A percentile compares a stretch with the other conserved stretches of the same genome.
Conservation (phyloP, 1,139 yeast species). For the Komagataea norvegica region DNA sequence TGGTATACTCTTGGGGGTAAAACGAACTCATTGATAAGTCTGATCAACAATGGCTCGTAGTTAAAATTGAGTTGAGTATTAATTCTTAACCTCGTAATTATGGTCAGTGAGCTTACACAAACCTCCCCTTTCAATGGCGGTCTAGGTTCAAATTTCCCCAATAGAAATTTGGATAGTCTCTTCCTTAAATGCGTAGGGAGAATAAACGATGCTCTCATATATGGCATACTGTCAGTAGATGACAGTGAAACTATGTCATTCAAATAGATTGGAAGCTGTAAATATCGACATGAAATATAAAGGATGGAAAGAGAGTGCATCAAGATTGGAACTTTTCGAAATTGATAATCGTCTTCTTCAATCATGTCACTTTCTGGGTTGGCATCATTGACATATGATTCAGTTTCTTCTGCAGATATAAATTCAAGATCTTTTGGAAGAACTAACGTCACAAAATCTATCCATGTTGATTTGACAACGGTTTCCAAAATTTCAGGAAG, state of each 20-base stretch:
- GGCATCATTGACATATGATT: too few relatives aligned
- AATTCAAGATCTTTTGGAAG: too few relatives aligned
- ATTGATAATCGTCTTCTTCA: too few relatives aligned
- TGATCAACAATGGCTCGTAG: conserved; percentile 37
- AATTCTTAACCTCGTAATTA: conserved; percentile 8
- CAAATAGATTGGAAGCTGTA: conserved; percentile 38
- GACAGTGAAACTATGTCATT: conserved; percentile 34
- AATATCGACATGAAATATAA: conserved; percentile 36
- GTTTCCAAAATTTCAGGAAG: conserved; percentile 36
- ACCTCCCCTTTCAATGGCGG: conserved; percentile 31
- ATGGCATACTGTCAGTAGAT: conserved; percentile 36
- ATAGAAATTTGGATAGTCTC: conserved; percentile 29
- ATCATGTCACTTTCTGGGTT: too few relatives aligned
- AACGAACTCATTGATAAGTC: conserved; percentile 29
- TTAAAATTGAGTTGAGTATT: conserved; percentile 24
- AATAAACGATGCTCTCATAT: conserved; percentile 32
- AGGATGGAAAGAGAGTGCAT: conserved; percentile 36
- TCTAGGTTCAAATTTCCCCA: conserved; percentile 31
- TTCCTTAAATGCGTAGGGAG: conserved; percentile 30
- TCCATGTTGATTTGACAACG: conserved; percentile 51
- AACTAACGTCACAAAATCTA: too few relatives aligned
- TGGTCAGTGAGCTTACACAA: conserved; percentile 27
- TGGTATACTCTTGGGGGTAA: conserved; percentile 33
- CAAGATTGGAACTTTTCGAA: conserved; percentile 18
- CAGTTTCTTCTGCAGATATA: too few relatives aligned